Evolutionary conservation across 1,139 yeast species (phyloP).

Genomic region (Blastobotrys capitulatus): DNA sequence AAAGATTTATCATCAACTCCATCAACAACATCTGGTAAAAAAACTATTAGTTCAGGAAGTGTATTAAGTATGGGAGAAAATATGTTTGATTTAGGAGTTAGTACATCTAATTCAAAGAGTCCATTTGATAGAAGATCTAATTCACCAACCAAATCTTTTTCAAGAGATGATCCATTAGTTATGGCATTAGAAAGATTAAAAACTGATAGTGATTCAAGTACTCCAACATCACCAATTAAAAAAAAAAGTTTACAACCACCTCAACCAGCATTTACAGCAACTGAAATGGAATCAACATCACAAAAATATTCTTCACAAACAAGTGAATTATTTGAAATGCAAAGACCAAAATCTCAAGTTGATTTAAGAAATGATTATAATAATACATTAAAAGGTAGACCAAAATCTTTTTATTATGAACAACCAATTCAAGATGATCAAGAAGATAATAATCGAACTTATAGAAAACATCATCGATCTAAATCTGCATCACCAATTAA

Average conservation of each 20-base stretch:
- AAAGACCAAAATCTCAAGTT: conserved; percentile 18
- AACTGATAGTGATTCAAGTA: conserved; percentile 26
- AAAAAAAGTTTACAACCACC: conserved; percentile 24
- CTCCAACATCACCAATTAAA: conserved; percentile 12
- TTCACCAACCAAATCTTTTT: conserved; percentile 23
- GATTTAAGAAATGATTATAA: conserved; percentile 13
- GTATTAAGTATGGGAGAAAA: conserved; percentile 32
- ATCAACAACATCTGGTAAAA: background rate
- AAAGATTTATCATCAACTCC: conserved; percentile 23
- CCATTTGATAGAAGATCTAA: conserved; percentile 21
- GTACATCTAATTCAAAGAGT: conserved; percentile 9
- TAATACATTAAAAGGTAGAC: conserved; percentile 13
- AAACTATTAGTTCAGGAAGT: conserved; percentile 12
- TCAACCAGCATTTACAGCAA: conserved; percentile 32
- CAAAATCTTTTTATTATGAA: conserved; percentile 15
- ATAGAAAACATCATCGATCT: conserved; percentile 19
- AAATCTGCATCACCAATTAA: conserved; percentile 24
- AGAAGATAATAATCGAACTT: conserved; percentile 7
- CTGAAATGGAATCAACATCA: conserved; percentile 31
- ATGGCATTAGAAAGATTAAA: conserved; percentile 62
- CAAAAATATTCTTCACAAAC: conserved; percentile 27
- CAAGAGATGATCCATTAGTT: conserved; percentile 43
- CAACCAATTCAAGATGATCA: conserved; percentile 8
- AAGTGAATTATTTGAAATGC: conserved; percentile 25
- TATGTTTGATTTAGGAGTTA: conserved; percentile 32